Evolutionary conservation across 192 early-diverging fungal genomes (phyloP).

Genomic region (Backusella morwellensis): DNA sequence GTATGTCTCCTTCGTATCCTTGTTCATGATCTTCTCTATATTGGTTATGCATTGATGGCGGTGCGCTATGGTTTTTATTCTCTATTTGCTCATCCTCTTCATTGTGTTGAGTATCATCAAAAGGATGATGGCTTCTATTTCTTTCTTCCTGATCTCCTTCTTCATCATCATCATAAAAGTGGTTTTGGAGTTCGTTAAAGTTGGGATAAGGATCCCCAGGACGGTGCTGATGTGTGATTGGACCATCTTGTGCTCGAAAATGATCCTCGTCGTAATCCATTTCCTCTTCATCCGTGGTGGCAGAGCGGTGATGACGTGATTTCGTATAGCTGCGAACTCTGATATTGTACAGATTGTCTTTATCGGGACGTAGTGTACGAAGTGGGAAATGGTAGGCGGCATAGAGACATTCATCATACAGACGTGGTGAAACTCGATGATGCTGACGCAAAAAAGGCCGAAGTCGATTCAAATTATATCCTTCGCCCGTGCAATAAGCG

Average conservation of each 20-base stretch:
- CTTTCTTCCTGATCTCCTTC: neutral
- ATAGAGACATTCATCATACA: slow-evolving; percentile 56
- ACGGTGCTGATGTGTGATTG: neutral
- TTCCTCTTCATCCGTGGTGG: slow-evolving; percentile 9
- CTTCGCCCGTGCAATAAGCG: slow-evolving; percentile 76
- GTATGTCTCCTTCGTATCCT: neutral
- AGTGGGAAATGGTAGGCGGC: slow-evolving; percentile 56
- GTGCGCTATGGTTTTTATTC: neutral
- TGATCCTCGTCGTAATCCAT: slow-evolving; percentile 36
- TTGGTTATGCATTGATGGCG: neutral
- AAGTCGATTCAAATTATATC: slow-evolving; percentile 46
- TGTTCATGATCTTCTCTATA: neutral
- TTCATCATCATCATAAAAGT: neutral
- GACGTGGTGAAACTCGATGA: slow-evolving; percentile 50
- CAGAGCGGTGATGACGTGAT: neutral
- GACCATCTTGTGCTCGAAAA: slow-evolving; percentile 8
- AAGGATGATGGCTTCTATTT: neutral
- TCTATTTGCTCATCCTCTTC: neutral
- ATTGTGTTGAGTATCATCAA: neutral
- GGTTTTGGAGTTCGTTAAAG: neutral
- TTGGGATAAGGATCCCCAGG: slow-evolving; percentile 20
- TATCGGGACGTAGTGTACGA: slow-evolving; percentile 35
- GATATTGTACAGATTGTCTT: slow-evolving; percentile 29
- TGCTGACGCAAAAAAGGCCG: slow-evolving; percentile 42
- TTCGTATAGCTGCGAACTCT: slow-evolving; percentile 23